phyloP scores from a whole-genome alignment of 108 stramenopile species.

The Schizochytrium sp. region DNA sequence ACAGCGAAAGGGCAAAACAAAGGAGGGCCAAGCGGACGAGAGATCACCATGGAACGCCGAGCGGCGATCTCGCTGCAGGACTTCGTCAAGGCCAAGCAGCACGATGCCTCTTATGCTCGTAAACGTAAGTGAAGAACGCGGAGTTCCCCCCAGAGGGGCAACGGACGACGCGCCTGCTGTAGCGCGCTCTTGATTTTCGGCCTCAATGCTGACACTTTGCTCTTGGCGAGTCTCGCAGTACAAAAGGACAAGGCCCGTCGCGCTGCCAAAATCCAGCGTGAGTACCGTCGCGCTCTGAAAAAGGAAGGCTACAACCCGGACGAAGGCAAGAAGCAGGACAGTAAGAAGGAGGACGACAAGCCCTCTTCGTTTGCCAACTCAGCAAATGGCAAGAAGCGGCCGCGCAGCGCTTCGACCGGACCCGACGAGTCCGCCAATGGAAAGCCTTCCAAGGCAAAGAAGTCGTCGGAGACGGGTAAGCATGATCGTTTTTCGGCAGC shows the following conservation, averaged over 20 bases:
- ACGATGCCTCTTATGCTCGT: background rate
- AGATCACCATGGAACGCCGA: background rate
- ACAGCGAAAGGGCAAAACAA: background rate
- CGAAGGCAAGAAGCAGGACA: background rate
- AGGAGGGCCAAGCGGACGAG: background rate
- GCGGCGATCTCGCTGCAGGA: background rate
- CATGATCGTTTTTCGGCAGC: background rate
- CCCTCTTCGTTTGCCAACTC: background rate
- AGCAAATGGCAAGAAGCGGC: background rate
- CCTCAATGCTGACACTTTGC: background rate
- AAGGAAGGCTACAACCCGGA: background rate
- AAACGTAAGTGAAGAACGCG: background rate
- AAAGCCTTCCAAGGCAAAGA: background rate
- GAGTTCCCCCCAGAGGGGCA: background rate
- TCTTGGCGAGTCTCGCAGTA: background rate
- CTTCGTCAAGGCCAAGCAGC: constrained; percentile 10
- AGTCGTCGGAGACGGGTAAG: background rate
- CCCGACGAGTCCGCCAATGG: background rate
- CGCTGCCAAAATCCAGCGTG: background rate
- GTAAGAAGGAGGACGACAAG: background rate
- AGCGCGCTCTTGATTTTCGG: background rate
- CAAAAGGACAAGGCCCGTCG: background rate
- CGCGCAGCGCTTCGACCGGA: background rate
- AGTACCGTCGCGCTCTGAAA: background rate
- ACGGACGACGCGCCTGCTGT: background rate